Evolutionary conservation across 2,329 filamentous ascomycete species (phyloP).

Genomic region (Xylariaceae sp.): DNA sequence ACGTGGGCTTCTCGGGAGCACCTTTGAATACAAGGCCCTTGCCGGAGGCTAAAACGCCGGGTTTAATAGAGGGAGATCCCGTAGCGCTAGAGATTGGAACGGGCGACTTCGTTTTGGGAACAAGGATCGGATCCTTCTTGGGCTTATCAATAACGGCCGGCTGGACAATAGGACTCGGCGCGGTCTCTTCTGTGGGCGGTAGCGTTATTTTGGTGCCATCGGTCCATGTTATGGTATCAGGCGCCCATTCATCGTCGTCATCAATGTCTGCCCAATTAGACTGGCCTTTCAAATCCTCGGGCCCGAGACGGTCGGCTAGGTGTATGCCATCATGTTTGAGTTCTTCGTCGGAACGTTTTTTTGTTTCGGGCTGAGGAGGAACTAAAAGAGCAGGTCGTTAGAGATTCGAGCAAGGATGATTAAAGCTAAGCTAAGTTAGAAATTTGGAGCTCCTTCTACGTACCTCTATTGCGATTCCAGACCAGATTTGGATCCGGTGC

Average conservation of each 20-base stretch:
- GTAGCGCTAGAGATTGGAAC: constrained; percentile 31
- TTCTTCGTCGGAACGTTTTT: constrained; percentile 82
- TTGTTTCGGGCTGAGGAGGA: constrained; percentile 61
- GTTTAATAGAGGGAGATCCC: constrained; percentile 39
- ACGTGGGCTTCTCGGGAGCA: constrained; percentile 62
- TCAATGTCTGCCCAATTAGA: constrained; percentile 88
- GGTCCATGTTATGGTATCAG: constrained; percentile 80
- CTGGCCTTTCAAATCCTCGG: constrained; percentile 68
- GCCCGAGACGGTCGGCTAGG: constrained; percentile 70
- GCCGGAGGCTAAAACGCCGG: constrained; percentile 44
- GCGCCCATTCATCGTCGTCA: constrained; percentile 82
- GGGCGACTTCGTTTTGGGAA: constrained; percentile 42
- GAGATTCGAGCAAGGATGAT: not conserved
- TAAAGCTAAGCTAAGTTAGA: constrained; percentile 5
- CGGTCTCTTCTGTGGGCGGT: constrained; percentile 53
- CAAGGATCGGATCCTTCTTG: constrained; percentile 35
- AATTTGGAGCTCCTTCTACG: constrained; percentile 27
- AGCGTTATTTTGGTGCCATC: constrained; percentile 80
- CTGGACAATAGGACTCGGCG: constrained; percentile 22
- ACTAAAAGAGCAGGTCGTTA: constrained; percentile 37
- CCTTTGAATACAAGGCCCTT: constrained; percentile 62
- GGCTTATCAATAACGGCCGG: constrained; percentile 35
- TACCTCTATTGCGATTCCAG: constrained; percentile 87
- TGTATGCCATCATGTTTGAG: constrained; percentile 83
- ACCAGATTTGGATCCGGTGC: constrained; percentile 69